Evolutionary conservation across 139 green algal genomes (phyloP).

Genomic region (Raphidocelis subcapitata): DNA sequence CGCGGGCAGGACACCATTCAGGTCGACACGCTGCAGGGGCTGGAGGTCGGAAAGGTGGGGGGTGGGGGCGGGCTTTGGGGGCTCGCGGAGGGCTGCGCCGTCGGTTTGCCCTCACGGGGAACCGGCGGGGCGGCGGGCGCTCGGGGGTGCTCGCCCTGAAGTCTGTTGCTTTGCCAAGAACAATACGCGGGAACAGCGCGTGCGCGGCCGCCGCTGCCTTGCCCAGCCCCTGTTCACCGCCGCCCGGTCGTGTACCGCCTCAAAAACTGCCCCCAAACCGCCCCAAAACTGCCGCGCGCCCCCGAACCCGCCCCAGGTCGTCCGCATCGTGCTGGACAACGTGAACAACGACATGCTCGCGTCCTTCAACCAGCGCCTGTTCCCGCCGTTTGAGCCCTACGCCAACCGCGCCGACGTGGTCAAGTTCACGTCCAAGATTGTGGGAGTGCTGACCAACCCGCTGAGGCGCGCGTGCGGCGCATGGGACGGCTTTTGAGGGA

Average conservation of each 20-base stretch:
- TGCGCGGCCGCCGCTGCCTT: too few species aligned
- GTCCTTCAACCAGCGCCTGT: constrained; percentile 7
- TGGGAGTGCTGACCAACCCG: too few species aligned
- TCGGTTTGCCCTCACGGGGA: too few species aligned
- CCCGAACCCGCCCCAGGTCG: constrained; percentile 2
- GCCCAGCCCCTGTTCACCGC: too few species aligned
- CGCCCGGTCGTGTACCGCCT: too few species aligned
- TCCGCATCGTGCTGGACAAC: constrained; percentile 24
- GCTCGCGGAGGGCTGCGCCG: too few species aligned
- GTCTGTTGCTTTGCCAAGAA: not conserved
- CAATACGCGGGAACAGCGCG: not conserved
- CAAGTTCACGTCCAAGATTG: not conserved
- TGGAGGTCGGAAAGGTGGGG: constrained; percentile 1
- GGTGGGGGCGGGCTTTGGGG: not conserved
- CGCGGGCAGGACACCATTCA: not conserved
- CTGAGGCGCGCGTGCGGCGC: too few species aligned
- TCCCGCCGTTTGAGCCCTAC: constrained; percentile 5
- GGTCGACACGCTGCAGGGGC: not conserved
- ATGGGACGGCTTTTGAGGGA: too few species aligned
- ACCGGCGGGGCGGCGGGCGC: too few species aligned
- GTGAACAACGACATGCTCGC: constrained; percentile 5
- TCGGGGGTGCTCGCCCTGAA: too few species aligned
- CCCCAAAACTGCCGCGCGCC: too few species aligned
- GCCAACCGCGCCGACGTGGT: constrained; percentile 8
- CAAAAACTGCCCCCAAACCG: too few species aligned